These are phyloP conservation scores for Plenodomus lindquistii DNA, from an alignment of 2,329 filamentous ascomycete genomes.

Conservation along the genomic window DNA sequence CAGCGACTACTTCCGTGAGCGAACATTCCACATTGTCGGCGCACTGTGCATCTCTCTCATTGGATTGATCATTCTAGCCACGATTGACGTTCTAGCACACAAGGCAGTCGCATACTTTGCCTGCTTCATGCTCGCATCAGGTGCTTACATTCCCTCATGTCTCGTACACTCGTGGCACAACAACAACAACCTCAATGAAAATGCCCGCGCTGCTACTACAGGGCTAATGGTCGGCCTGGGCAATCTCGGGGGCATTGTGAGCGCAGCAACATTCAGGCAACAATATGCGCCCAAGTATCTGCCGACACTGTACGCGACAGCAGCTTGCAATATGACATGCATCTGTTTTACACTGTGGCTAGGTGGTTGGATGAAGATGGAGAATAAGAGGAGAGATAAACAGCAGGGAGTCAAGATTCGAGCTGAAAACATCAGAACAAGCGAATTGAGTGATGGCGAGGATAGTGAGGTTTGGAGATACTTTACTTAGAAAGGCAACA, in stretches of 20 bases:
- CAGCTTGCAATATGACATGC: slow-evolving; percentile 48
- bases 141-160: slow-evolving; percentile 53
- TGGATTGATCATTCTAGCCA: slow-evolving; percentile 51
- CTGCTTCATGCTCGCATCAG: slow-evolving; percentile 53
- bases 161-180: slow-evolving; percentile 58
- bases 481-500: no score
- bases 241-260: slow-evolving; percentile 55
- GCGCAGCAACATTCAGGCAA: slow-evolving; percentile 51
- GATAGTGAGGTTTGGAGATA: no score
- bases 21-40: slow-evolving; percentile 52
- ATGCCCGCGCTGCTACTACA: slow-evolving; percentile 53
- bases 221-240: slow-evolving; percentile 54
- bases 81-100: slow-evolving; percentile 48
- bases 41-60: slow-evolving; percentile 47
- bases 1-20: slow-evolving; percentile 52
- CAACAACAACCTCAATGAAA: slow-evolving; percentile 58
- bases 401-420: slow-evolving; percentile 42
- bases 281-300: slow-evolving; percentile 56
- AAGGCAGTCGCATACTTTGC: slow-evolving; percentile 56
- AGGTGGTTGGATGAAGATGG: slow-evolving; percentile 52
- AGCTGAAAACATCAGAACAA: slow-evolving; percentile 49
- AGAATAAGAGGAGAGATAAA: slow-evolving; percentile 49
- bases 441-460: no score
- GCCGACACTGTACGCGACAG: slow-evolving; percentile 52
- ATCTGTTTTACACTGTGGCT: slow-evolving; percentile 47